phyloP scores from a whole-genome alignment of 2,329 filamentous ascomycete genomes.

The Neofusicoccum kwambonambiense region DNA sequence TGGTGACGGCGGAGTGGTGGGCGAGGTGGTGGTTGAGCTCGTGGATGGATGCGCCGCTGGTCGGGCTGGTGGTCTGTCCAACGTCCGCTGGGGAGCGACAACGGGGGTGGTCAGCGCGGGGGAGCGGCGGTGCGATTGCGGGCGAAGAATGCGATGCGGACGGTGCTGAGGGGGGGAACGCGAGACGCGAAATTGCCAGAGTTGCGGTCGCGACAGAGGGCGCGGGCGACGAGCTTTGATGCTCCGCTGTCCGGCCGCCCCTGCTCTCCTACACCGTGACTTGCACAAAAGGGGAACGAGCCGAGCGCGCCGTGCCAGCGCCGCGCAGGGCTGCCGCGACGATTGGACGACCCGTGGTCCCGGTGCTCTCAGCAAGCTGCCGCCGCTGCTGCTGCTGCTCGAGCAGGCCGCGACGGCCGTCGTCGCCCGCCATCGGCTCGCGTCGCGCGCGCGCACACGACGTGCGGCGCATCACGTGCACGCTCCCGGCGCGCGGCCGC shows the following conservation, averaged over 20 bases:
- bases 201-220: conserved; percentile 12
- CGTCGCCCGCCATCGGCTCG: background rate
- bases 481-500: too few relatives aligned
- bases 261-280: conserved; percentile 14
- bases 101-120: background rate
- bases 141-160: conserved; percentile 6
- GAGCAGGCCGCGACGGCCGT: background rate
- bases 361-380: background rate
- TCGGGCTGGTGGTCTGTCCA: background rate
- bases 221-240: conserved; percentile 8
- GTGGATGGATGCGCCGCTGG: conserved; percentile 4
- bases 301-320: conserved; percentile 4
- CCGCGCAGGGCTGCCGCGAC: background rate
- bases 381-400: background rate
- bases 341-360: background rate
- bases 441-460: background rate
- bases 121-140: background rate
- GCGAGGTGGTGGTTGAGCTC: background rate
- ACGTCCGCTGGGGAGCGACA: background rate
- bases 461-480: background rate
- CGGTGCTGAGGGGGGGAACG: conserved; percentile 13
- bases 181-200: conserved; percentile 13
- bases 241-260: conserved; percentile 7
- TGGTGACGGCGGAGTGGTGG: conserved; percentile 19
- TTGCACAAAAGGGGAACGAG: conserved; percentile 14